Evolutionary conservation across 306 rosid species (phyloP), one percentile per base, ranked within the genome.

Genomic region (Clitoria ternatea): DNA sequence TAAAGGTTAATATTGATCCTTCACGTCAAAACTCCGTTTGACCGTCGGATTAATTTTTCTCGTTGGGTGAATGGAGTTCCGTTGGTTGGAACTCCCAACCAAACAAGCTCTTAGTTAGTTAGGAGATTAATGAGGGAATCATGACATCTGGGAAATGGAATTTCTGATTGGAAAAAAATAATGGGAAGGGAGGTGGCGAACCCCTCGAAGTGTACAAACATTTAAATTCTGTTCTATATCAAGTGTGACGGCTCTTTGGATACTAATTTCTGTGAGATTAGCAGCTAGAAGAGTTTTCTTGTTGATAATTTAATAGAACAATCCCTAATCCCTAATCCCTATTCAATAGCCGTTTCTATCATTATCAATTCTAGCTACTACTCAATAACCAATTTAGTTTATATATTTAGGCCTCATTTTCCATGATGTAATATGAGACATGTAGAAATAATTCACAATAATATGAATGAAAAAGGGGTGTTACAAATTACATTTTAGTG

Each of bases 381-480:
- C 39, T 27, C 29, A 19, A 52, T 53, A 29, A 40, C n/a, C 42
- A 10, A 40, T 52, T 52, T 39, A 10, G 29, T 52, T 52, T 39
- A 18, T 39, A 54, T 24, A 36, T 73, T 62, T 61, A 61, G 32
- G 54, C 54, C 35, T 49, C 55, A 13, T 68, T 68, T 66, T 33
- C 13, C 30, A 33, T 27, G 30, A 14, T 32, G 53, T 76, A 20
- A 57, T 55, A 52, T 24, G 36, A 26, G 36, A 74, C 33, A 8
- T 32, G 19, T 59, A 56, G 23, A 72, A 15, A 47, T 35, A 35
- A 42, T 29, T 48, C 54, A 45, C 20, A 18, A 47, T 44, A 14
- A 14, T 55, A 23, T 12, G 40, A 69, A 45, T n/a, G 7, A 13
- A 61, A 37, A 14, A 55, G 14, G 7, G 13, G 1, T 4, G 1